Percentiles rank a stretch among this genome's conserved stretches.
Evolutionary conservation across 106 monocot genomes (phyloP).

Genomic region (Dioscorea zingiberensis): DNA sequence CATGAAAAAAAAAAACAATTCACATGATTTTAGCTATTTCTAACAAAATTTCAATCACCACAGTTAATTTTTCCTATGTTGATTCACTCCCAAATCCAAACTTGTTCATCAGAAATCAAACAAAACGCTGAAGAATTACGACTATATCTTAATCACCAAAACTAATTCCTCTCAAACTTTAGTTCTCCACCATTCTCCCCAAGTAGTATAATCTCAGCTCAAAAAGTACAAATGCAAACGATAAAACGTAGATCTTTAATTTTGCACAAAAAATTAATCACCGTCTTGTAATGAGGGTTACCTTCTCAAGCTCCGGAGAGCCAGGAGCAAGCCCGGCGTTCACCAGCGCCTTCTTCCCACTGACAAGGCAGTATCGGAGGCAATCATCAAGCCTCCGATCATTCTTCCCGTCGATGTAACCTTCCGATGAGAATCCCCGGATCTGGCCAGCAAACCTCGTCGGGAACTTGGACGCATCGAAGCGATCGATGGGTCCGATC

Average conservation of each 20-base stretch:
- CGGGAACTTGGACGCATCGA: slow-evolving; percentile 87
- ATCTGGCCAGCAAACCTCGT: slow-evolving; percentile 94
- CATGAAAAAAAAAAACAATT: too few relatives aligned
- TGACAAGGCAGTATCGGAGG: slow-evolving; percentile 71
- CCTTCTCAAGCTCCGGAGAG: slow-evolving; percentile 34
- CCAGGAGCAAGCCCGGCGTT: slow-evolving; percentile 48
- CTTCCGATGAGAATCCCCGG: slow-evolving; percentile 71
- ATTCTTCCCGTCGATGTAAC: slow-evolving; percentile 88
- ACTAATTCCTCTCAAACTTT: background rate
- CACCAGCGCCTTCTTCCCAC: slow-evolving; percentile 91
- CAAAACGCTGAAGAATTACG: too few relatives aligned
- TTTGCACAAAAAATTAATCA: background rate
- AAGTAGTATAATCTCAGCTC: background rate
- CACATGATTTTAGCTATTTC: too few relatives aligned
- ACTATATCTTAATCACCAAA: too few relatives aligned
- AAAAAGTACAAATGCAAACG: background rate
- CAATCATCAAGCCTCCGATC: slow-evolving; percentile 77
- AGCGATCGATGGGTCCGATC: slow-evolving; percentile 75
- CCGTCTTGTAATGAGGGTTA: background rate
- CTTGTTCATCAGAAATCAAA: too few relatives aligned
- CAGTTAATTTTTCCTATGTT: too few relatives aligned
- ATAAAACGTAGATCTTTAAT: background rate
- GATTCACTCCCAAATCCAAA: too few relatives aligned
- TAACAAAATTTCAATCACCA: too few relatives aligned
- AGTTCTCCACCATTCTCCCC: background rate